Percentiles rank a stretch among this genome's conserved stretches.
These are phyloP conservation scores for Fusarium staphyleae DNA, from an alignment of 2,329 filamentous ascomycete genomes.

Conservation along the genomic window DNA sequence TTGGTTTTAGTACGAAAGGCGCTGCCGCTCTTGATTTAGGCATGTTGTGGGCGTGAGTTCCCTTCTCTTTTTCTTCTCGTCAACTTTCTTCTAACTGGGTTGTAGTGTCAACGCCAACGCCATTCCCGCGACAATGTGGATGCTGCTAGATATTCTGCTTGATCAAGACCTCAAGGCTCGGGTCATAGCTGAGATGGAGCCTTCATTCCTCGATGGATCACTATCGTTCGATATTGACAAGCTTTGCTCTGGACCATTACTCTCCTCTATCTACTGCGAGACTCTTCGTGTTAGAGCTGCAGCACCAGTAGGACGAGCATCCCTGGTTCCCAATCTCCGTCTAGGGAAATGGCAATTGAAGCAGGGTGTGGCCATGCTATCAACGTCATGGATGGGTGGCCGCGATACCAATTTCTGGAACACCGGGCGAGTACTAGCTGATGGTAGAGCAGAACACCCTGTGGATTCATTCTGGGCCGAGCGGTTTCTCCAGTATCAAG, in stretches of 20 bases:
- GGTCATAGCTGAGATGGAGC: slow-evolving; percentile 27
- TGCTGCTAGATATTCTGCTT: slow-evolving; percentile 23
- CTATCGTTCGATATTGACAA: slow-evolving; percentile 27
- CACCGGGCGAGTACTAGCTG: slow-evolving; percentile 1
- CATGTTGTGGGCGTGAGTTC: slow-evolving; percentile 34
- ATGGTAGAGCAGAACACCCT: slow-evolving; percentile 20
- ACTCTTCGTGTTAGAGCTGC: slow-evolving; percentile 42
- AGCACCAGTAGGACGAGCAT: slow-evolving; percentile 31
- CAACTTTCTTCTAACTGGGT: rapidly evolving
- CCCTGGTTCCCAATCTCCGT: slow-evolving; percentile 31
- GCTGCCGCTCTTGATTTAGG: slow-evolving; percentile 35
- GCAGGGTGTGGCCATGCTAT: slow-evolving; percentile 24
- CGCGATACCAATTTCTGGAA: slow-evolving; percentile 34
- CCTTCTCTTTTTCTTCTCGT: rapidly evolving
- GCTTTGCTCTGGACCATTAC: slow-evolving; percentile 36
- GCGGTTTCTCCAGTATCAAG: slow-evolving; percentile 29
- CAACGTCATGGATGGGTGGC: slow-evolving; percentile 19
- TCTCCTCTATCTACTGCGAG: slow-evolving; percentile 49
- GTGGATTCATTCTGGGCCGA: slow-evolving; percentile 36
- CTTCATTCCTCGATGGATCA: slow-evolving; percentile 3
- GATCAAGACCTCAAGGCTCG: slow-evolving; percentile 10
- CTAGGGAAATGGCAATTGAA: slow-evolving; percentile 29
- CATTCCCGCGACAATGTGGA: slow-evolving; percentile 36
- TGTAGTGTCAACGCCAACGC: slow-evolving; percentile 27
- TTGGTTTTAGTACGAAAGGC: slow-evolving; percentile 19